Evolutionary conservation across 202 grass and related monocot genomes (phyloP), one percentile per base, ranked within the genome.

Genomic region (Miscanthus sacchariflorus): DNA sequence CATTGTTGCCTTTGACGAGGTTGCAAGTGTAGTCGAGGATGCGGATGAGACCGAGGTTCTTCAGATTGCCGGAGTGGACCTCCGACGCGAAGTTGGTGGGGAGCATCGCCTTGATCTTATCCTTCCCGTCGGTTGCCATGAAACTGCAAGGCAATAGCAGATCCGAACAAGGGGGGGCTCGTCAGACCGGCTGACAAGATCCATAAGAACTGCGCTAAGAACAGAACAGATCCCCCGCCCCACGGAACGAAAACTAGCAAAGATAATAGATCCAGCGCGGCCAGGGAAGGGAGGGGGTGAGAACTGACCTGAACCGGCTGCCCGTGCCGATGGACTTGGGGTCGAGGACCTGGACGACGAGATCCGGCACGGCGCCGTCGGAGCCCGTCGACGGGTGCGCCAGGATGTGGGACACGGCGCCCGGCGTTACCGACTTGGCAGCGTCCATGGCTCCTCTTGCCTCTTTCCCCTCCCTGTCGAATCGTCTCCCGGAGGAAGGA

Each of bases 321-420:
- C 70, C 68, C 33, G 75, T 88, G 80, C 93, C 94, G 28, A 99
- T 88, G 72, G 93, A 56, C 78, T 90, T 99, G 86, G 97, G 91
- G 87, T 99, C 97, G 63, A 99, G 84, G 90, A 97, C 94, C 91
- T 99, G 94, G 24, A 99, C 85, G 83, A 95, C 58, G 86, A 92
- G 86, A 63, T 89, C 93, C 45, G 91, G 86, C 30, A 91, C 56
- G 33, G 85, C 91, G 36, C 79, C 85, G 13, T 68, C 36, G 3
- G 81, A 66, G 76, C 80, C 83, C 4, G 93, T 90, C 74, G 87
- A 87, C 3, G 93, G 88, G 85, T 97, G 90, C 54, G 79, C 84
- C 18, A 89, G 86, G 35, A 97, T 15, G 78, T 70, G 19, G 27
- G 92, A 78, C 81, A 98, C 86, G 54, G 94, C 97, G 38, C 80